Percentiles rank a stretch among this genome's conserved stretches.
These are phyloP conservation scores for Flaveria trinervia DNA, from an alignment of 129 eudicot genomes.

Conservation along the genomic window DNA sequence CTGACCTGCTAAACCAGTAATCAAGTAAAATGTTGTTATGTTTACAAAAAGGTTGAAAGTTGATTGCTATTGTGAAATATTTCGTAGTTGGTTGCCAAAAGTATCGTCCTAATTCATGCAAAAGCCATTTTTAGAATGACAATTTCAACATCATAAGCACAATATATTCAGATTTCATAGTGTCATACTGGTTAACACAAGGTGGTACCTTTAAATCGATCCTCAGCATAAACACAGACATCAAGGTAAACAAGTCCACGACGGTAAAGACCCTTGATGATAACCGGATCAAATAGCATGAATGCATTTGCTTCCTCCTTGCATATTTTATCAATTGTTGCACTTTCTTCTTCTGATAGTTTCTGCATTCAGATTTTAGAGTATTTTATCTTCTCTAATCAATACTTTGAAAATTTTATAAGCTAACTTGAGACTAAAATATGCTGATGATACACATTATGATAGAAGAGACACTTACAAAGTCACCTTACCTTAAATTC, in stretches of 20 bases:
- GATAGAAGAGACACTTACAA: constrained; percentile 1
- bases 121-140: background rate
- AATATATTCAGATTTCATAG: background rate
- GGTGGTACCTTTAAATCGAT: constrained; percentile 82
- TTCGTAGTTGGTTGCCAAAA: constrained; percentile 1
- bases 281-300: constrained; percentile 83
- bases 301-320: constrained; percentile 95
- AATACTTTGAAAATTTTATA: background rate
- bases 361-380: constrained; percentile 50
- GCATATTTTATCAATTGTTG: constrained; percentile 93
- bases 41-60: background rate
- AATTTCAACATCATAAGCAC: constrained; percentile 14
- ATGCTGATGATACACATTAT: constrained; percentile 6
- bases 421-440: constrained; percentile 9
- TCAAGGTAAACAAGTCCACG: constrained; percentile 93
- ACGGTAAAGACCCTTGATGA: constrained; percentile 81
- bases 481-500: constrained; percentile 80
- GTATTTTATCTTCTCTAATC: constrained; percentile 1
- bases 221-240: constrained; percentile 90
- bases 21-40: background rate
- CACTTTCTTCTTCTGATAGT: constrained; percentile 96
- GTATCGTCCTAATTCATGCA: constrained; percentile 3
- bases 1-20: background rate
- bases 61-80: background rate
- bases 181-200: background rate